Evolutionary conservation across 768 basidiomycete species (phyloP).

Genomic region (Suillus variegatus): DNA sequence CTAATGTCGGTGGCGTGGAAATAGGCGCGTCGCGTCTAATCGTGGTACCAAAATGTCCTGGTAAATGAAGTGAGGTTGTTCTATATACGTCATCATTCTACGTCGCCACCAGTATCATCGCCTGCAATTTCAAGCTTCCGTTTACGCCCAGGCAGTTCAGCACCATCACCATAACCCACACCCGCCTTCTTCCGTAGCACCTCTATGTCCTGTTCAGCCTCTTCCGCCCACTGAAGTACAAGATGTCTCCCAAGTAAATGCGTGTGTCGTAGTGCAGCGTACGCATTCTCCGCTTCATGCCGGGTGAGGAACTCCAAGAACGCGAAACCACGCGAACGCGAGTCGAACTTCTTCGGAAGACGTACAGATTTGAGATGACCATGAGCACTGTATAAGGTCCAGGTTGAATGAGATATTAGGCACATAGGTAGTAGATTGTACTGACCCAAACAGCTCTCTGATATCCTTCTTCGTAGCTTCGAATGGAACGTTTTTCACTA

Average conservation of each 20-base stretch:
- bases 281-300: constrained; percentile 89
- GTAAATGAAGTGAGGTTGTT: background rate
- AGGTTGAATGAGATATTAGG: constrained; percentile 7
- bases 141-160: constrained; percentile 72
- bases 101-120: constrained; percentile 36
- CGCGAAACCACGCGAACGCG: constrained; percentile 89
- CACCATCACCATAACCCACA: constrained; percentile 71
- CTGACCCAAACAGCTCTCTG: constrained; percentile 84
- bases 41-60: background rate
- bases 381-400: constrained; percentile 58
- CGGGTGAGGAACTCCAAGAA: constrained; percentile 93
- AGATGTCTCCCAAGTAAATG: constrained; percentile 96
- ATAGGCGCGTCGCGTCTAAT: constrained; percentile 4
- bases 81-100: constrained; percentile 8
- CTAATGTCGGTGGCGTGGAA: constrained; percentile 10
- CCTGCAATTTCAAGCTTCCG: constrained; percentile 63
- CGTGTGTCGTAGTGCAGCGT: constrained; percentile 84
- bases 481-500: constrained; percentile 98
- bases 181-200: constrained; percentile 77
- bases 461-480: constrained; percentile 95
- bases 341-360: constrained; percentile 88
- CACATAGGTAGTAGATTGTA: constrained; percentile 16
- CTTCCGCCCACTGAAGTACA: constrained; percentile 92
- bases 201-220: constrained; percentile 78
- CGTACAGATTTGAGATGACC: constrained; percentile 94